A percentile compares a stretch with the other conserved stretches of the same genome.
phyloP scores from a whole-genome alignment of 306 rosid genomes.

The Begonia masoniana region DNA sequence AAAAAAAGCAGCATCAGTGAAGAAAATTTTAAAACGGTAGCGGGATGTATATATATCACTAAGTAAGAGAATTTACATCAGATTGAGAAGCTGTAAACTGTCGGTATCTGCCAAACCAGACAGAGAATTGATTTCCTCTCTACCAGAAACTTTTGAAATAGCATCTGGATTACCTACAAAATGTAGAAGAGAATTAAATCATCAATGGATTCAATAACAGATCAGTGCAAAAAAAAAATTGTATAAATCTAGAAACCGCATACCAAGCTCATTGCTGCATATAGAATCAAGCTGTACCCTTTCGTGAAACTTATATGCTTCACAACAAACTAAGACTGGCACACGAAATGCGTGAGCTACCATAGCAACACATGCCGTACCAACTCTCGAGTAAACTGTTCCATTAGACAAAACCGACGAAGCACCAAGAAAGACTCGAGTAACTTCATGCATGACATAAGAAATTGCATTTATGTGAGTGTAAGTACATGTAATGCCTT shows the following conservation, averaged over 20 bases:
- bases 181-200: constrained; percentile 17
- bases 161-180: constrained; percentile 64
- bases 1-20: not conserved
- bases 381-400: constrained; percentile 83
- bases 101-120: constrained; percentile 35
- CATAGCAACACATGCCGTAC: constrained; percentile 87
- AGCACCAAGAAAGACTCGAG: constrained; percentile 73
- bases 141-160: constrained; percentile 53
- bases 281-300: constrained; percentile 93
- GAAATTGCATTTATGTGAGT: constrained; percentile 76
- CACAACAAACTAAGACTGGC: constrained; percentile 88
- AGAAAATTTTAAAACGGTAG: not conserved
- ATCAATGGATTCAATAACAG: constrained; percentile 6
- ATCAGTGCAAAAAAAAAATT: constrained; percentile 5
- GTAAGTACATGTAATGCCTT: constrained; percentile 72
- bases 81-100: constrained; percentile 61
- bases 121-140: constrained; percentile 46
- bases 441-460: constrained; percentile 76
- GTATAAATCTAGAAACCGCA: constrained; percentile 5
- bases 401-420: constrained; percentile 65
- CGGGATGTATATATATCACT: not conserved
- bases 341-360: constrained; percentile 71
- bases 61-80: constrained; percentile 28
- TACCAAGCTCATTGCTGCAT: constrained; percentile 82
- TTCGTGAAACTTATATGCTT: constrained; percentile 89